Evolutionary conservation across 2,329 filamentous ascomycete genomes (phyloP).

Genomic region (Rhynchosporium secalis): DNA sequence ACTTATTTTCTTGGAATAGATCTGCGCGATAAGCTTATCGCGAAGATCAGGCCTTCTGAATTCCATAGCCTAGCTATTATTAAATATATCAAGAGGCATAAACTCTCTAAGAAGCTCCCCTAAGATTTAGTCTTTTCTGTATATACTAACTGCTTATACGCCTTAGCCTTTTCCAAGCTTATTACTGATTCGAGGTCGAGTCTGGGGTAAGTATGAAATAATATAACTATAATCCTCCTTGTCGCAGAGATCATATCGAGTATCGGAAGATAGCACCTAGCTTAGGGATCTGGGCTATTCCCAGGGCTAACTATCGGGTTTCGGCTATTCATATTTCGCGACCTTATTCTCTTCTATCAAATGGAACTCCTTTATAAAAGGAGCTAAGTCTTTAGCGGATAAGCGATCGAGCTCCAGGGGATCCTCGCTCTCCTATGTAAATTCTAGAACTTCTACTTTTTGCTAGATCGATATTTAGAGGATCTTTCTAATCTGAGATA

Average conservation of each 20-base stretch:
- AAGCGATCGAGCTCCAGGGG: conserved; percentile 12
- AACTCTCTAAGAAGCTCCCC: conserved; percentile 19
- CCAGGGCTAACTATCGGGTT: conserved; percentile 16
- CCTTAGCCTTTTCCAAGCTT: conserved; percentile 5
- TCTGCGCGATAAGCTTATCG: conserved; percentile 17
- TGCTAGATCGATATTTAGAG: conserved; percentile 17
- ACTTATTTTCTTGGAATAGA: conserved; percentile 16
- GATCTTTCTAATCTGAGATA: conserved; percentile 16
- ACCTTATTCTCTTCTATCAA: conserved; percentile 14
- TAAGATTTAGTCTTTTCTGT: not conserved
- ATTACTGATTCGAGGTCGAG: conserved; percentile 13
- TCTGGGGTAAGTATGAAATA: conserved; percentile 1
- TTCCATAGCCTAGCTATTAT: conserved; percentile 15
- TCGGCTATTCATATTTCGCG: not conserved
- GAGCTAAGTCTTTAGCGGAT: conserved; percentile 9
- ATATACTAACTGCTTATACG: not conserved
- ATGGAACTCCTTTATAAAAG: conserved; percentile 15
- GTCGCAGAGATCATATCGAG: conserved; percentile 14
- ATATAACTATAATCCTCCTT: conserved; percentile 15
- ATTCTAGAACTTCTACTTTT: conserved; percentile 12
- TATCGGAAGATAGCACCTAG: conserved; percentile 12
- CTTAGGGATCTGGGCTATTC: conserved; percentile 12
- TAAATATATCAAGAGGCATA: not conserved
- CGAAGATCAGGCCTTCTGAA: conserved; percentile 19
- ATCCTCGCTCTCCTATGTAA: conserved; percentile 16